Percentiles rank a stretch among this genome's conserved stretches.
These are phyloP conservation scores for Aquilaria sinensis DNA, from an alignment of 345 rosid species.

Conservation along the genomic window DNA sequence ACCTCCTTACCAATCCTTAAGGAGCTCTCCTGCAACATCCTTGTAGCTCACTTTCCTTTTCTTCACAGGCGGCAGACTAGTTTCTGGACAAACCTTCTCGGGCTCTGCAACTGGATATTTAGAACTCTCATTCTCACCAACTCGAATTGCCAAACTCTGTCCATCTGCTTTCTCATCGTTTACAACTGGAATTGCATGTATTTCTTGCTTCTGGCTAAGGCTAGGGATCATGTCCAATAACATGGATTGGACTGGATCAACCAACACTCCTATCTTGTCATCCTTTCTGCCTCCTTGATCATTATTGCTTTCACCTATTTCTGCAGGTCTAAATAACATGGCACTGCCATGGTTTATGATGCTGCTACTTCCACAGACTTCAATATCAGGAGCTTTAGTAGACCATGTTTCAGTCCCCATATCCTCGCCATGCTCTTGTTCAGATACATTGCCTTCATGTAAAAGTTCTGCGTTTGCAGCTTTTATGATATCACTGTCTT, in stretches of 20 bases:
- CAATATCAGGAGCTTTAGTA: slow-evolving; percentile 10
- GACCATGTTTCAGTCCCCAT: slow-evolving; percentile 6
- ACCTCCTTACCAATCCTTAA: slow-evolving; percentile 43
- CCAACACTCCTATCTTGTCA: slow-evolving; percentile 31
- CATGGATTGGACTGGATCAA: slow-evolving; percentile 84
- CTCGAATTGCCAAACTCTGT: no score
- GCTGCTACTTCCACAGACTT: slow-evolving; percentile 8
- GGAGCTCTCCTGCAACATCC: slow-evolving; percentile 61
- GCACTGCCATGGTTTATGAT: slow-evolving; percentile 12
- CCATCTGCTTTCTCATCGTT: slow-evolving; percentile 19
- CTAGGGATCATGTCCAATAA: slow-evolving; percentile 78
- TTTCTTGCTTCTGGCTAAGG: slow-evolving; percentile 43
- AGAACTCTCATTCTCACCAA: slow-evolving; percentile 1
- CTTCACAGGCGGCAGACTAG: slow-evolving; percentile 28
- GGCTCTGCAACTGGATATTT: slow-evolving; percentile 12
- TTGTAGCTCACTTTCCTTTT: slow-evolving; percentile 89
- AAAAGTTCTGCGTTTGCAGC: slow-evolving; percentile 24
- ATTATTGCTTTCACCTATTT: slow-evolving; percentile 4
- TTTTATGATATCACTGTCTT: slow-evolving; percentile 5
- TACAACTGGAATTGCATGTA: slow-evolving; percentile 1
- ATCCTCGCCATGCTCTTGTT: slow-evolving; percentile 22
- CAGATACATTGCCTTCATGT: slow-evolving; percentile 13
- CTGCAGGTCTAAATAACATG: slow-evolving; percentile 6
- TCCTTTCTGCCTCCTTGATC: slow-evolving; percentile 8
- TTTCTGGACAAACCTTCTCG: slow-evolving; percentile 18